These are phyloP conservation scores for Astragalus membranaceus DNA, from an alignment of 306 rosid genomes.

Conservation along the genomic window DNA sequence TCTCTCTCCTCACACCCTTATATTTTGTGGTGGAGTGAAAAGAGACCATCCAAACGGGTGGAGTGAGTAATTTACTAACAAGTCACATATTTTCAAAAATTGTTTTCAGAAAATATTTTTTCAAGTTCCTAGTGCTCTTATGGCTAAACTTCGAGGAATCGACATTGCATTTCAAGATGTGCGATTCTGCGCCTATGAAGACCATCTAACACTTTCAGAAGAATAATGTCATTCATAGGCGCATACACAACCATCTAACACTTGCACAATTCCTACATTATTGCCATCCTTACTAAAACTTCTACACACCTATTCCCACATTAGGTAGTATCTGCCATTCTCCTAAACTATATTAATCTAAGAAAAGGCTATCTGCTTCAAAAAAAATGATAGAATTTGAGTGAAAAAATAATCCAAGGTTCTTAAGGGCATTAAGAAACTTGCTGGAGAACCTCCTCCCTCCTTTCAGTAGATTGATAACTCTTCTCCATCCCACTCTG, in stretches of 20 bases:
- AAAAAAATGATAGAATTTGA: not conserved
- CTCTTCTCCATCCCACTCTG: not conserved
- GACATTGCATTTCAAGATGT: not conserved
- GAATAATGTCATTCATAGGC: not conserved
- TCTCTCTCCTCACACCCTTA: no score
- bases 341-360: not conserved
- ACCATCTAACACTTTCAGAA: not conserved
- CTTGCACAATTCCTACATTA: not conserved
- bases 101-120: no score
- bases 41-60: no score
- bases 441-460: not conserved
- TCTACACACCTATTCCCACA: not conserved
- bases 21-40: no score
- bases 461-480: not conserved
- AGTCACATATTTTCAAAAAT: not conserved
- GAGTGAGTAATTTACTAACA: not conserved
- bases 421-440: not conserved
- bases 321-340: not conserved
- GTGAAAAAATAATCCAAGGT: not conserved
- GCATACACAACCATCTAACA: not conserved
- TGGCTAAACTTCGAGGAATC: no score
- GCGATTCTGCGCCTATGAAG: no score
- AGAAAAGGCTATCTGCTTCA: not conserved
- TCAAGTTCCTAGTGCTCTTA: no score
- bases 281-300: not conserved